Evolutionary conservation across 768 basidiomycete species (phyloP), one percentile per base, ranked within the genome.

Genomic region (Clavaria fumosa): DNA sequence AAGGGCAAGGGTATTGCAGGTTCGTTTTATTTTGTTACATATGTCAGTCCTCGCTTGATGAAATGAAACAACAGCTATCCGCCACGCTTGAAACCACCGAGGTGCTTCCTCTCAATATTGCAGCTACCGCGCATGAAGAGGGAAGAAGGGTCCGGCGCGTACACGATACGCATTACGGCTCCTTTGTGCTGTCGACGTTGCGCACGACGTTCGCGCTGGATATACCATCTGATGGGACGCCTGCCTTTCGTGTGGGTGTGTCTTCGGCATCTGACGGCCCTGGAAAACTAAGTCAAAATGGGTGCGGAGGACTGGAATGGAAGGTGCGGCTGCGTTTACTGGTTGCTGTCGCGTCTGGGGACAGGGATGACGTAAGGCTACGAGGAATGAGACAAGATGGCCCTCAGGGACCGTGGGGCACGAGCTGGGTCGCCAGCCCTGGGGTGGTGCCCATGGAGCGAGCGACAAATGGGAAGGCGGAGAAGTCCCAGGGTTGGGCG

Each of bases 301-400:
- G n/a, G n/a, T n/a, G n/a, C n/a, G n/a, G n/a, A n/a, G 93, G 91
- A 0, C 59, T 96, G 6, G 75, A 83, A 49, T 97, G 93, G 93
- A 82, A 78, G 50, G 78, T 97, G 11, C 66, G 83, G 31, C 47
- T 97, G 37, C 79, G 80, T 35, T 67, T 97, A 37, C 66, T 93
- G n/a, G 86, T 96, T 3, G 75, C 75, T 19, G 67, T 84, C 17
- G 75, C 74, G 0, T 50, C 62, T 35, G 46, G 45, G 7, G 68
- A 68, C 2, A 61, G 60, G 14, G 70, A 70, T 42, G 71, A 67
- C 10, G 71, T 70, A 23, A 53, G 67, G 38, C 47, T 75, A 27
- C 72, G 67, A 48, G 63, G 65, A 31, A 57, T 83, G 23, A 54
- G 62, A 2, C 56, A 67, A 23, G 75, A 80, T 39, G 79, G 77